Percentiles rank a stretch among this genome's conserved stretches.
Conservation (phyloP, 176 grass and related monocot genomes). For the Urochloa ruziziensis region DNA sequence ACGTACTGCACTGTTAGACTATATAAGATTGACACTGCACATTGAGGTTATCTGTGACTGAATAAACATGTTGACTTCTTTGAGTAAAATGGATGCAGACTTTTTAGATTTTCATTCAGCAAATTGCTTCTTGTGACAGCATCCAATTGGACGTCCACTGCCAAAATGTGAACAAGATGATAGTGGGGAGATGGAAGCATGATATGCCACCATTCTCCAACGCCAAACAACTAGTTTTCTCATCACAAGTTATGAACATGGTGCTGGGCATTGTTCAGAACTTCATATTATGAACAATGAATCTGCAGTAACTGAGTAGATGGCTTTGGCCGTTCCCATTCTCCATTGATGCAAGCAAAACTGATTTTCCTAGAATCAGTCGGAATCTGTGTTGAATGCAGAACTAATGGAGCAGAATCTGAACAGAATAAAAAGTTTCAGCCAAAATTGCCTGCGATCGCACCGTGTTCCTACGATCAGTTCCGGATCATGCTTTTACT, state of each 20-base stretch:
- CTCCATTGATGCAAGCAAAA: not conserved
- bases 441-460: not conserved
- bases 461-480: not conserved
- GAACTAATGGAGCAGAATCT: not conserved
- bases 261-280: not conserved
- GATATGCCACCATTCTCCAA: not conserved
- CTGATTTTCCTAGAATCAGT: not conserved
- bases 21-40: not conserved
- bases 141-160: not conserved
- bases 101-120: slow-evolving; percentile 6
- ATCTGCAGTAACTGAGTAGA: not conserved
- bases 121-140: not conserved
- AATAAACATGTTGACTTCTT: not conserved
- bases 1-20: not conserved
- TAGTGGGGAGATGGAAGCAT: not conserved
- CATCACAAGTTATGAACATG: not conserved
- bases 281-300: not conserved
- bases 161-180: slow-evolving; percentile 14
- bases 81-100: not conserved
- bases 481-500: not conserved
- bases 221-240: not conserved
- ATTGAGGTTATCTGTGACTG: not conserved
- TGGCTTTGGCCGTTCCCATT: not conserved
- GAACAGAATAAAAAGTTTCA: not conserved
- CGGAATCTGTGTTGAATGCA: not conserved